Conservation (phyloP, 371 early-diverging fungal genomes). For the Circinella minor region DNA sequence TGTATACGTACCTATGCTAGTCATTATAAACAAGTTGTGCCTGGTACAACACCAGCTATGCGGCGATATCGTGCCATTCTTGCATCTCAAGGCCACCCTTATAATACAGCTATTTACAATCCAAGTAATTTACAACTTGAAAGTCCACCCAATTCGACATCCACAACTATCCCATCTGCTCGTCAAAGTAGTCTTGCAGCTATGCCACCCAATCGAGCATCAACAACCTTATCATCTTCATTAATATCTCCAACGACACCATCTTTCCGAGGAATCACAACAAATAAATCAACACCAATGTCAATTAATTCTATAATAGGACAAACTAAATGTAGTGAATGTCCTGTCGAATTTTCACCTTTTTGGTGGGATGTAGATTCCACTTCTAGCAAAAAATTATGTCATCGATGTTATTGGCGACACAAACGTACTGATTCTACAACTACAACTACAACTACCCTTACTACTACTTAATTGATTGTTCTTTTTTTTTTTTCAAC, state of each 20-base stretch:
- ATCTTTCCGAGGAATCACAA: not conserved
- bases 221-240: constrained; percentile 10
- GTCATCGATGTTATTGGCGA: constrained; percentile 21
- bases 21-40: constrained; percentile 32
- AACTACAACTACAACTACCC: not conserved
- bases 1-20: constrained; percentile 30
- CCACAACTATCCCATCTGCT: constrained; percentile 4
- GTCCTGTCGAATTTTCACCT: constrained; percentile 37
- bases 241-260: constrained; percentile 14
- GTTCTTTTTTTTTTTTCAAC: not conserved
- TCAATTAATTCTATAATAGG: not conserved
- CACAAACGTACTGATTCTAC: not conserved
- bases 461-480: not conserved
- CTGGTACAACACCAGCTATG: constrained; percentile 44
- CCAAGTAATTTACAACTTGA: not conserved
- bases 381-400: constrained; percentile 14
- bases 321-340: constrained; percentile 28
- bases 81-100: not conserved
- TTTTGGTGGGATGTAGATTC: constrained; percentile 44
- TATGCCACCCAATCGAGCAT: constrained; percentile 12
- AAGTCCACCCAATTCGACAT: constrained; percentile 1
- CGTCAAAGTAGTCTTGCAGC: constrained; percentile 12
- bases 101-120: not conserved
- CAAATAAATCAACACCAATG: not conserved
- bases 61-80: constrained; percentile 23